Evolutionary conservation across 805 yeast species (phyloP).

Genomic region (Candida arabinofermentans): DNA sequence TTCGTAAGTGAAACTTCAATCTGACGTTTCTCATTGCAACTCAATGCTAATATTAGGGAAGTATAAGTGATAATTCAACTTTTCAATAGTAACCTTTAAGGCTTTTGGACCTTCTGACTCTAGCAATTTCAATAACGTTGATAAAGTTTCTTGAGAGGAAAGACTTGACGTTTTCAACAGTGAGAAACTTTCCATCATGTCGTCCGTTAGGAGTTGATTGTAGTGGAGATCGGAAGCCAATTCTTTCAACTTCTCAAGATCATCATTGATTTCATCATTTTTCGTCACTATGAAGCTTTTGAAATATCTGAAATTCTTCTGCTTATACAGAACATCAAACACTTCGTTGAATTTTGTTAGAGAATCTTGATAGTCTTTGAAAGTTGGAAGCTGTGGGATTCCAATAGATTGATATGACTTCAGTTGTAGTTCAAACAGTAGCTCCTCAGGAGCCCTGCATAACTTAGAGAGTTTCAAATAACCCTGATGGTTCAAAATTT

Average conservation of each 20-base stretch:
- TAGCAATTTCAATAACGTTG: constrained; percentile 13
- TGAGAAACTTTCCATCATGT: constrained; percentile 8
- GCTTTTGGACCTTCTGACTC: constrained; percentile 4
- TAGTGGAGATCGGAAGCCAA: constrained; percentile 6
- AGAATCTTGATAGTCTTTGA: constrained; percentile 30
- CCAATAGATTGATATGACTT: constrained; percentile 81
- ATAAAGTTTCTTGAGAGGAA: constrained; percentile 22
- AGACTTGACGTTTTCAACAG: constrained; percentile 27
- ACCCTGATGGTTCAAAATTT: constrained; percentile 22
- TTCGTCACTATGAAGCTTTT: constrained; percentile 11
- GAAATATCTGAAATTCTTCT: constrained; percentile 11
- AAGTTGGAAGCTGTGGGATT: constrained; percentile 62
- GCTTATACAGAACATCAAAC: constrained; percentile 10
- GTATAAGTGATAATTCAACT: constrained; percentile 39
- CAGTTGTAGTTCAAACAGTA: constrained; percentile 56
- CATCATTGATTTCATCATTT: constrained; percentile 12
- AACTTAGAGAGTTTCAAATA: constrained; percentile 26
- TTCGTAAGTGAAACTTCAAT: neutral
- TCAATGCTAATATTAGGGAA: constrained; percentile 38
- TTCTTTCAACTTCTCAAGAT: constrained; percentile 7
- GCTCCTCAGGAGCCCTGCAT: constrained; percentile 28
- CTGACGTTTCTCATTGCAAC: neutral
- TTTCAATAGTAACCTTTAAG: constrained; percentile 24
- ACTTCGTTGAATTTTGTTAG: constrained; percentile 13
- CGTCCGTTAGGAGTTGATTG: constrained; percentile 6